These are phyloP conservation scores for Clonostachys byssicola DNA, from an alignment of 2,329 filamentous ascomycete species.

Conservation along the genomic window DNA sequence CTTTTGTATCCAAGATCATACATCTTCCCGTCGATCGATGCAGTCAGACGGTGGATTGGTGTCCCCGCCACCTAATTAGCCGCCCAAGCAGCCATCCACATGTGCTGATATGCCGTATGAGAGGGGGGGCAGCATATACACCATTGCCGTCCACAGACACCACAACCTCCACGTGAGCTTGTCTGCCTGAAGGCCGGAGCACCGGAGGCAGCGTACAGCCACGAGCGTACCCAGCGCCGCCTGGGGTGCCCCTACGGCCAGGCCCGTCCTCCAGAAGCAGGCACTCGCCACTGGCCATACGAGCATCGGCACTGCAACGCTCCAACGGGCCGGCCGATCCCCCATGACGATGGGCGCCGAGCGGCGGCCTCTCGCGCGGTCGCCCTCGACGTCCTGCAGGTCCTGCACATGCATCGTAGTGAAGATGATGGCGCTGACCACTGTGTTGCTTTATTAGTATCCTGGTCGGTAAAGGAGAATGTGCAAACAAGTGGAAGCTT, in stretches of 20 bases:
- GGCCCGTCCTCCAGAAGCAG: slow-evolving; percentile 7
- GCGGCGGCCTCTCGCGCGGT: slow-evolving; percentile 11
- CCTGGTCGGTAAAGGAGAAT: too few relatives aligned
- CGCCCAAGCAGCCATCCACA: too few relatives aligned
- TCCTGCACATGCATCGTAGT: slow-evolving; percentile 16
- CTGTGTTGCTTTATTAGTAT: slow-evolving; percentile 3
- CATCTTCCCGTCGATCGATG: too few relatives aligned
- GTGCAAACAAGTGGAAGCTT: too few relatives aligned
- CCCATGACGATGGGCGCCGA: slow-evolving; percentile 14
- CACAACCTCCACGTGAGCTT: slow-evolving; percentile 8
- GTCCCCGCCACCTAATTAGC: too few relatives aligned
- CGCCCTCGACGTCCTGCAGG: slow-evolving; percentile 14
- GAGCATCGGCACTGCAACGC: slow-evolving; percentile 7
- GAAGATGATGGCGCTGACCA: slow-evolving; percentile 11
- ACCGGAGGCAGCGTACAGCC: slow-evolving; percentile 8
- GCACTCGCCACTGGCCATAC: slow-evolving; percentile 11
- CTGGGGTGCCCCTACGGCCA: slow-evolving; percentile 3
- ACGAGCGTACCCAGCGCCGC: slow-evolving; percentile 3
- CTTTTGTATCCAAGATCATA: too few relatives aligned
- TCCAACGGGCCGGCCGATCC: slow-evolving; percentile 10
- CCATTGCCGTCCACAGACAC: slow-evolving; percentile 9
- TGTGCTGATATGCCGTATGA: too few relatives aligned
- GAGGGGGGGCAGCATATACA: slow-evolving; percentile 8
- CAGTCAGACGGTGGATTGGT: too few relatives aligned
- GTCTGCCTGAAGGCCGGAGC: slow-evolving; percentile 4